phyloP scores from a whole-genome alignment of 2,329 filamentous ascomycete species.

The Fusarium decemcellulare region DNA sequence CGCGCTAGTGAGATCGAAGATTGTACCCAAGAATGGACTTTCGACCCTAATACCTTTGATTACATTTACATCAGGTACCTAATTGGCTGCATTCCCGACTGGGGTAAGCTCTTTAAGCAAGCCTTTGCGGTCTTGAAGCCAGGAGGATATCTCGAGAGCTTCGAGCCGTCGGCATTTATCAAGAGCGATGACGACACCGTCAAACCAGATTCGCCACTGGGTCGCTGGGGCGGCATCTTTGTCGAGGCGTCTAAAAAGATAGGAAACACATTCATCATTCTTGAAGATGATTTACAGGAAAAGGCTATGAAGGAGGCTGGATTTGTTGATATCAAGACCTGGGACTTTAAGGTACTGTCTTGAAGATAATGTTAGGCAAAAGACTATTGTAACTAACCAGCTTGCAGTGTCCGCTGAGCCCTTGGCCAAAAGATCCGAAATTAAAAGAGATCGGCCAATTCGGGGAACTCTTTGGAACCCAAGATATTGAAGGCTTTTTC shows the following conservation, averaged over 20 bases:
- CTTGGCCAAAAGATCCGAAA: background rate
- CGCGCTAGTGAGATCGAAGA: constrained; percentile 7
- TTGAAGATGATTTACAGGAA: background rate
- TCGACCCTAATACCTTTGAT: background rate
- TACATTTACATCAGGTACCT: background rate
- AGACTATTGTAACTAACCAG: background rate
- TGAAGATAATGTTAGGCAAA: background rate
- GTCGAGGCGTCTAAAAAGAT: constrained; percentile 2
- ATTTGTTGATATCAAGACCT: constrained; percentile 4
- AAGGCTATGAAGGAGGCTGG: constrained; percentile 8
- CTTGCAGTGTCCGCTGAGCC: background rate
- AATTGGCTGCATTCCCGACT: constrained; percentile 10
- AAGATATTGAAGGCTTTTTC: background rate
- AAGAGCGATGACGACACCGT: background rate
- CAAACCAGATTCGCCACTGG: background rate
- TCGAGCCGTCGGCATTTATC: background rate
- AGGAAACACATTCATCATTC: background rate
- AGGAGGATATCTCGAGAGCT: background rate
- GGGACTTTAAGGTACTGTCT: background rate
- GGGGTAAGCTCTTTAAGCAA: background rate
- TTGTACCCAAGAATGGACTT: constrained; percentile 13
- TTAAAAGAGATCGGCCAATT: background rate
- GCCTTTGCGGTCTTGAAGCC: background rate
- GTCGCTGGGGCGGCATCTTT: background rate
- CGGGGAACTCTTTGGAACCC: background rate